phyloP scores from a whole-genome alignment of 2,329 filamentous ascomycete species.

The Microsporum ferrugineum region DNA sequence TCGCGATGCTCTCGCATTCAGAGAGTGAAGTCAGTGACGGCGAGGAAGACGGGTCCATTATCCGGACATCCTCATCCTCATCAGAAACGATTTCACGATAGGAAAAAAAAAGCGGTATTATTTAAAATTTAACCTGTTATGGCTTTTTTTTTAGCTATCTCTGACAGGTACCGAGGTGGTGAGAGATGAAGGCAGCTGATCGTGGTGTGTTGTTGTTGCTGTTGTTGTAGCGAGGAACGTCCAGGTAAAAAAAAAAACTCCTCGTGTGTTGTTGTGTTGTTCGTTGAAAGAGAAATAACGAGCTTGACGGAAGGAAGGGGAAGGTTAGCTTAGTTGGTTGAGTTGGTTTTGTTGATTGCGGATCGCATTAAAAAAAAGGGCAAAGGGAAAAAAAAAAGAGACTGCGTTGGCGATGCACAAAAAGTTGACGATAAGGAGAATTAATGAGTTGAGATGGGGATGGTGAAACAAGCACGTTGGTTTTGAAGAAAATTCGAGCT shows the following conservation, averaged over 20 bases:
- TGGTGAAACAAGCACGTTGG: slow-evolving; percentile 5
- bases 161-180: neutral
- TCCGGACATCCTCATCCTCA: neutral
- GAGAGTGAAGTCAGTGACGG: slow-evolving; percentile 7
- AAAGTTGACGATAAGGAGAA: neutral
- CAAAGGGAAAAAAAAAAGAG: slow-evolving; percentile 6
- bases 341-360: slow-evolving; percentile 6
- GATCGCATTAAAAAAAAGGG: slow-evolving; percentile 13
- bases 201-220: neutral
- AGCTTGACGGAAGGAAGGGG: neutral
- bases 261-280: neutral
- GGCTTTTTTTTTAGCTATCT: neutral
- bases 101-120: neutral
- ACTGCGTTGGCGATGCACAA: slow-evolving; percentile 4
- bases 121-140: neutral
- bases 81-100: neutral
- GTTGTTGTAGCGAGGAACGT: neutral
- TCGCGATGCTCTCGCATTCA: slow-evolving; percentile 12
- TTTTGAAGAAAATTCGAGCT: slow-evolving; percentile 2
- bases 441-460: slow-evolving; percentile 7
- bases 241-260: neutral
- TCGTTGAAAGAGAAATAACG: neutral
- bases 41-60: slow-evolving; percentile 5
- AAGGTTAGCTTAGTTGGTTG: slow-evolving; percentile 6
- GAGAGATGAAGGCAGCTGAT: neutral